phyloP scores from a whole-genome alignment of 2,329 filamentous ascomycete genomes.

The Diplodia corticola region DNA sequence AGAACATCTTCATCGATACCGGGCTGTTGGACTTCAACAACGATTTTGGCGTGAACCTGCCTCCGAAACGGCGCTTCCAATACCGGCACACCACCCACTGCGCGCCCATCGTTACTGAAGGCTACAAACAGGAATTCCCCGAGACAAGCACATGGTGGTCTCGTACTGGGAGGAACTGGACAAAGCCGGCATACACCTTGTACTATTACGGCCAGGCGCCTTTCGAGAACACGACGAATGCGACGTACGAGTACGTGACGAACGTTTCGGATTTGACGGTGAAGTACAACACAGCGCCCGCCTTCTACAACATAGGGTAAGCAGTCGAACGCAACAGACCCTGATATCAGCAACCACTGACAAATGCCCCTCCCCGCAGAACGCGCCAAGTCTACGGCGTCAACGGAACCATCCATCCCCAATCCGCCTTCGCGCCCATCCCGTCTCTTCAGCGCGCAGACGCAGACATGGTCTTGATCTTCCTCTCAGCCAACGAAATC shows the following conservation, averaged over 20 bases:
- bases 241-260: background rate
- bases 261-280: background rate
- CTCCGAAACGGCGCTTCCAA: background rate
- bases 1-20: background rate
- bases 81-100: background rate
- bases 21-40: background rate
- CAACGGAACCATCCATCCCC: background rate
- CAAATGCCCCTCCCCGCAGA: background rate
- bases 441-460: background rate
- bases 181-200: background rate
- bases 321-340: too few species aligned
- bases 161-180: background rate
- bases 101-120: background rate
- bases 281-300: background rate
- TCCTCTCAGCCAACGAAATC: constrained; percentile 23
- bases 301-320: background rate
- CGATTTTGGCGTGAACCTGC: background rate
- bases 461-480: constrained; percentile 20
- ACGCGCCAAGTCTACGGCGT: background rate
- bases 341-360: too few species aligned
- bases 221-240: background rate
- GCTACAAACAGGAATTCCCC: background rate
- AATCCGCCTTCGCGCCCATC: background rate
- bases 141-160: background rate
- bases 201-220: constrained; percentile 17